These are phyloP conservation scores for Chlorella sorokiniana DNA, from an alignment of 139 green algal species.

Conservation along the genomic window DNA sequence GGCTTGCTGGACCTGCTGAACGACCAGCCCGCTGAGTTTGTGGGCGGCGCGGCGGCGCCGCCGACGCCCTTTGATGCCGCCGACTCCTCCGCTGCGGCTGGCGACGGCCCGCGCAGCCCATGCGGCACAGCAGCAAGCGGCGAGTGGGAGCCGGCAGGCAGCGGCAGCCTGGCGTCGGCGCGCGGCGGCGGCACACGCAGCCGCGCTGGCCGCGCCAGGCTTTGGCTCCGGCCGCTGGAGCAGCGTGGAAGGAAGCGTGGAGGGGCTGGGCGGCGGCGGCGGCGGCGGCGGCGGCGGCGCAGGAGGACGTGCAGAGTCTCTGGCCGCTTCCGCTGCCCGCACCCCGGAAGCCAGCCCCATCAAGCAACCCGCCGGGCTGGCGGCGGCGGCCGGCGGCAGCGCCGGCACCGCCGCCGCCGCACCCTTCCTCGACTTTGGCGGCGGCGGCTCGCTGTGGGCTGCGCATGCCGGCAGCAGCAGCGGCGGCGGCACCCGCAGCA, in stretches of 20 bases:
- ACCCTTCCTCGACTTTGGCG: background rate
- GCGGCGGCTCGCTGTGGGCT: background rate
- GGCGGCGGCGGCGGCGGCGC: background rate
- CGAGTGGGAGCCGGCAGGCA: background rate
- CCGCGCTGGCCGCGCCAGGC: background rate
- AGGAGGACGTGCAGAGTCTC: background rate
- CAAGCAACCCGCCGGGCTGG: background rate
- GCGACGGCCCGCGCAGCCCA: constrained; percentile 1
- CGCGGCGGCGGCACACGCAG: background rate
- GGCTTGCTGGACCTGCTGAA: constrained; percentile 30
- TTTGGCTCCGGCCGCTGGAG: constrained; percentile 18
- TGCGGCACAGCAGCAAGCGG: background rate
- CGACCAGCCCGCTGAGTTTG: background rate
- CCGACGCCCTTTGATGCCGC: background rate
- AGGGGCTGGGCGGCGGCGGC: background rate
- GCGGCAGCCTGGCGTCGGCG: background rate
- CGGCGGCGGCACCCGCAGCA: background rate
- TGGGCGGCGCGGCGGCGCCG: background rate
- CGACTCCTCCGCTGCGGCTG: background rate
- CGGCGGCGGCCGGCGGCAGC: background rate
- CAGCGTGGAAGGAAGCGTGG: constrained; percentile 14
- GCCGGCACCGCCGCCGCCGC: background rate
- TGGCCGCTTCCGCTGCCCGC: background rate
- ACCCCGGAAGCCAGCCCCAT: constrained; percentile 7
- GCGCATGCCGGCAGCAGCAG: background rate